These are phyloP conservation scores for Trametes sp. DNA, from an alignment of 1,284 basidiomycete species.

Conservation along the genomic window DNA sequence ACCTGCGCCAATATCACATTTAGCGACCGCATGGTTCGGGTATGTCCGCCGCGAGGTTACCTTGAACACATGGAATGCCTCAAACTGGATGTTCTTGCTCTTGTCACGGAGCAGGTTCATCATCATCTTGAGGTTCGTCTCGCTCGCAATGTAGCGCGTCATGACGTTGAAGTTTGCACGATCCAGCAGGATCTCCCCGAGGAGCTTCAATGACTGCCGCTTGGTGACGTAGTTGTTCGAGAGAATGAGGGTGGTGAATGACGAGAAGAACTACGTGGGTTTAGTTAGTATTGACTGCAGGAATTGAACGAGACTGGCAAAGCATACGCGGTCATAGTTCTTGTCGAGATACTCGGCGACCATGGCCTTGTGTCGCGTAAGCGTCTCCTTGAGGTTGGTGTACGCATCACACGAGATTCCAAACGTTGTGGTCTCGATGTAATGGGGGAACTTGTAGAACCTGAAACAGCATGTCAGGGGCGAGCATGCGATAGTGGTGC, in stretches of 20 bases:
- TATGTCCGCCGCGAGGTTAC: slow-evolving; percentile 49
- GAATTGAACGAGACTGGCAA: background rate
- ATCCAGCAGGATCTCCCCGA: slow-evolving; percentile 97
- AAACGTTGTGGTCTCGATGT: slow-evolving; percentile 98
- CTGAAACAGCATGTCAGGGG: slow-evolving; percentile 49
- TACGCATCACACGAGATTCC: slow-evolving; percentile 99
- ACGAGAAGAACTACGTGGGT: slow-evolving; percentile 84
- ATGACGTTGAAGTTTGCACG: slow-evolving; percentile 98
- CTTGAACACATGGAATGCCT: slow-evolving; percentile 99
- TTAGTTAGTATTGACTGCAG: slow-evolving; percentile 13
- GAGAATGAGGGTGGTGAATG: slow-evolving; percentile 91
- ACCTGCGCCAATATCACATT: slow-evolving; percentile 59
- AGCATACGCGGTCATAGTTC: slow-evolving; percentile 91
- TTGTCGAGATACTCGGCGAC: slow-evolving; percentile 96
- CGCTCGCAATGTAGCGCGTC: slow-evolving; percentile 95
- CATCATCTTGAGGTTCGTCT: slow-evolving; percentile 98
- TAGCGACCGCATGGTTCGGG: background rate
- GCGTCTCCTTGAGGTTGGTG: slow-evolving; percentile 94
- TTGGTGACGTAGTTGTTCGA: slow-evolving; percentile 99
- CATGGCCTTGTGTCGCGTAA: slow-evolving; percentile 97
- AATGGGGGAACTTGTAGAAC: slow-evolving; percentile 96
- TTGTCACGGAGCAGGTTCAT: slow-evolving; percentile 98
- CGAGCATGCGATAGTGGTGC: background rate
- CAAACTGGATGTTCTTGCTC: slow-evolving; percentile 99
- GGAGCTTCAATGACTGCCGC: slow-evolving; percentile 96